These are phyloP conservation scores for Funneliformis caledonium DNA, from an alignment of 371 early-diverging fungal species.

Conservation along the genomic window DNA sequence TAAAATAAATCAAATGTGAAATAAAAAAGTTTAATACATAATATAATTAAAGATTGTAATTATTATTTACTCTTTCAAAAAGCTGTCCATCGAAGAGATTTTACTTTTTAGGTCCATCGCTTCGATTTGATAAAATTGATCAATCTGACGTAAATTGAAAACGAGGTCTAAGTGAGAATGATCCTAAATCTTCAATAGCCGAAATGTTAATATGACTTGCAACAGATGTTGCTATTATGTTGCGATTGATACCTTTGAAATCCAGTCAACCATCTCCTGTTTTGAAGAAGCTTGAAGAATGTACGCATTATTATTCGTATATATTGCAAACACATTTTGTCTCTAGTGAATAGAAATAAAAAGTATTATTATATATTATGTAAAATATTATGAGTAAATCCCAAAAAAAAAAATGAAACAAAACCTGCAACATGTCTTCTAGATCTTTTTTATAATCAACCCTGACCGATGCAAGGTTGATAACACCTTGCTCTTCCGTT, in stretches of 20 bases:
- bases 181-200: slow-evolving; percentile 5
- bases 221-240: neutral
- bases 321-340: slow-evolving; percentile 76
- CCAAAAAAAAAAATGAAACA: slow-evolving; percentile 31
- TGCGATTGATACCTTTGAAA: slow-evolving; percentile 67
- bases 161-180: slow-evolving; percentile 25
- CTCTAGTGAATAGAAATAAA: slow-evolving; percentile 50
- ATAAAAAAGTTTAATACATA: neutral
- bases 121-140: slow-evolving; percentile 35
- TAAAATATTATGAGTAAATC: slow-evolving; percentile 4
- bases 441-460: slow-evolving; percentile 72
- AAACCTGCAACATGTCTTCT: slow-evolving; percentile 69
- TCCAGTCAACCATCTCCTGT: slow-evolving; percentile 79
- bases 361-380: neutral
- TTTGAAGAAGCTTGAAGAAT: slow-evolving; percentile 72
- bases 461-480: slow-evolving; percentile 74
- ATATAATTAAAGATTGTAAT: neutral
- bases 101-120: slow-evolving; percentile 9
- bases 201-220: slow-evolving; percentile 1
- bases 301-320: slow-evolving; percentile 78
- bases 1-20: neutral
- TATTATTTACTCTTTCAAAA: neutral
- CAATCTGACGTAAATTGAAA: slow-evolving; percentile 34
- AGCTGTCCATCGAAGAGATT: neutral
- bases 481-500: slow-evolving; percentile 69